These are phyloP conservation scores for Phytophthora palmivora DNA, from an alignment of 352 stramenopile species.

Conservation along the genomic window DNA sequence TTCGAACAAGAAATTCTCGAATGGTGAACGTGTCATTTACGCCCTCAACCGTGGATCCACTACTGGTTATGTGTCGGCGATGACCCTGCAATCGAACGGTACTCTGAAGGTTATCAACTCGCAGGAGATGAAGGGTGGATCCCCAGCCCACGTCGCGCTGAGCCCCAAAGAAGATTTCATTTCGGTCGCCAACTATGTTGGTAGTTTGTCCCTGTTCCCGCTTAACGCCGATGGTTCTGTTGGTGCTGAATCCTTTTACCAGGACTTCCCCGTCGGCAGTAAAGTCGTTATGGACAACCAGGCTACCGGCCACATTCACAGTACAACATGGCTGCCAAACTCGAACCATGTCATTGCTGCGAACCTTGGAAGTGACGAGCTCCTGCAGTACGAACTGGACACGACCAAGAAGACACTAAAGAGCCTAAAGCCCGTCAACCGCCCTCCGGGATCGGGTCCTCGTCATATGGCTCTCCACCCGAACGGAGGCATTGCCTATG, in stretches of 20 bases:
- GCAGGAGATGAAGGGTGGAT: conserved; percentile 52
- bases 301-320: conserved; percentile 63
- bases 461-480: conserved; percentile 68
- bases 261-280: conserved; percentile 50
- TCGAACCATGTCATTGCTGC: conserved; percentile 51
- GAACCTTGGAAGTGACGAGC: conserved; percentile 66
- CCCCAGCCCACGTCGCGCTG: conserved; percentile 50
- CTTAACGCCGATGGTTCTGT: conserved; percentile 55
- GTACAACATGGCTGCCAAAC: conserved; percentile 57
- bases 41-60: conserved; percentile 54
- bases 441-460: conserved; percentile 52
- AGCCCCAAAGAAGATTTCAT: conserved; percentile 60
- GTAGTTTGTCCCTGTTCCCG: conserved; percentile 63
- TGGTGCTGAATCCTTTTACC: conserved; percentile 36
- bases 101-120: conserved; percentile 54
- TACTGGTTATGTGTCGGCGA: conserved; percentile 57
- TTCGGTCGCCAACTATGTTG: conserved; percentile 66
- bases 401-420: conserved; percentile 43
- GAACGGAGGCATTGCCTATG: conserved; percentile 51
- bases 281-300: conserved; percentile 48
- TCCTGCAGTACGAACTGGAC: conserved; percentile 60
- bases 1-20: conserved; percentile 38
- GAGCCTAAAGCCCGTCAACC: conserved; percentile 27
- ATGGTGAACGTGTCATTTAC: conserved; percentile 49
- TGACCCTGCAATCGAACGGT: conserved; percentile 42